phyloP scores from a whole-genome alignment of 345 rosid species.

The Garcia nutans region DNA sequence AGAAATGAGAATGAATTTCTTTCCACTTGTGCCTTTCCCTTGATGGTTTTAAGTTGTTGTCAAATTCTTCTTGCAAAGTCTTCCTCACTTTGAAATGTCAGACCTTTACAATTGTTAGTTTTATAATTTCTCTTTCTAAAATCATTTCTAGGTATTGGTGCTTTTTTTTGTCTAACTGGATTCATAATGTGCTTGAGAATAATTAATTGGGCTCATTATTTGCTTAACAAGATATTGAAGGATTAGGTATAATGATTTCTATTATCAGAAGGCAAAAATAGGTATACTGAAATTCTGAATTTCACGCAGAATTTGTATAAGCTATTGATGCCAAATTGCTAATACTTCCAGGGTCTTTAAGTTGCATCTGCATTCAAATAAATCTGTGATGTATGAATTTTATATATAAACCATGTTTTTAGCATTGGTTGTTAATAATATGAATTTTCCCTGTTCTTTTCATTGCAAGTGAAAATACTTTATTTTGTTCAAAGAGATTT shows the following conservation, averaged over 20 bases:
- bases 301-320: no score
- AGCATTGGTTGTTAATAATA: not conserved
- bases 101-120: not conserved
- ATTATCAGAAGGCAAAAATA: no score
- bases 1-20: not conserved
- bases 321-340: no score
- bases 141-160: not conserved
- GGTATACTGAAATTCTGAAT: not conserved
- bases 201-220: not conserved
- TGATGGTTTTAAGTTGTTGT: not conserved
- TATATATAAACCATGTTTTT: no score
- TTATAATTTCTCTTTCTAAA: not conserved
- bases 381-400: no score
- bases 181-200: not conserved
- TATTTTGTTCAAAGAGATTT: no score
- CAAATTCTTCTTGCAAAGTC: not conserved
- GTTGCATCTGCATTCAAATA: no score
- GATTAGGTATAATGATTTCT: not conserved
- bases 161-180: not conserved
- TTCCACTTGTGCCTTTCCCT: not conserved
- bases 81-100: no score
- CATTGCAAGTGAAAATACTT: not conserved
- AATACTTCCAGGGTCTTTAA: no score
- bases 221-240: not conserved
- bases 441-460: not conserved